These are phyloP conservation scores for Aspergillus quadricinctus DNA, from an alignment of 2,329 filamentous ascomycete species.

Conservation along the genomic window DNA sequence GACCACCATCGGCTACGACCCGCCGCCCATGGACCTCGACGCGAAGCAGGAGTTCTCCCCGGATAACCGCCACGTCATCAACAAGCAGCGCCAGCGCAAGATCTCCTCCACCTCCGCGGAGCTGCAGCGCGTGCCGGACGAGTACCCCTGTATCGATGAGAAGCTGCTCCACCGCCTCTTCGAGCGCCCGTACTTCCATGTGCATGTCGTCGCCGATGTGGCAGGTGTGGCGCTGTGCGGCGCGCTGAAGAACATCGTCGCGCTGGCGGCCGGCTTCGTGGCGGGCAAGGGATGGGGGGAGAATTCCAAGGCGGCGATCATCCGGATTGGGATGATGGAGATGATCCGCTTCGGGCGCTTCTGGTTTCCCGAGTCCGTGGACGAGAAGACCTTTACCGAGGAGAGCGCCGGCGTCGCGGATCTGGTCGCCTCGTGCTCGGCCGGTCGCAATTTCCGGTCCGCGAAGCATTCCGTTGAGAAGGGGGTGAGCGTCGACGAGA, in stretches of 20 bases:
- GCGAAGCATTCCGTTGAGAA: conserved; percentile 14
- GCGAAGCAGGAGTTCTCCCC: conserved; percentile 46
- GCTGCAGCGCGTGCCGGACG: conserved; percentile 66
- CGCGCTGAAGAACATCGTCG: conserved; percentile 90
- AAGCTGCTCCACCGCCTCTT: conserved; percentile 75
- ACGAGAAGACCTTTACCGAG: conserved; percentile 15
- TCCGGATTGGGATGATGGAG: conserved; percentile 86
- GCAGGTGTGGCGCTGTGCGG: conserved; percentile 58
- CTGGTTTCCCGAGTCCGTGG: conserved; percentile 15
- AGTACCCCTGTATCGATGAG: conserved; percentile 79
- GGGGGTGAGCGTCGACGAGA: conserved; percentile 13
- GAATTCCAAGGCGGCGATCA: conserved; percentile 90
- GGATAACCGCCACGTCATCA: conserved; percentile 34
- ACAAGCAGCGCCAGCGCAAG: conserved; percentile 56
- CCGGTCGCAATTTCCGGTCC: conserved; percentile 14
- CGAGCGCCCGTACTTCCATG: conserved; percentile 90
- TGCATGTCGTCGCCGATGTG: conserved; percentile 73
- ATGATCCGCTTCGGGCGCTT: conserved; percentile 78
- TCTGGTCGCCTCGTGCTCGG: conserved; percentile 12
- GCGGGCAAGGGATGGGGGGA: conserved; percentile 91
- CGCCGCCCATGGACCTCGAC: conserved; percentile 75
- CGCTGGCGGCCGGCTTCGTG: conserved; percentile 84
- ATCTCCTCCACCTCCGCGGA: conserved; percentile 59
- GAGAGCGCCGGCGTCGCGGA: conserved; percentile 23
- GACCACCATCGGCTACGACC: conserved; percentile 90